Evolutionary conservation across 2,329 filamentous ascomycete genomes (phyloP), one percentile per base, ranked within the genome.

Genomic region (Cryphonectria carpinicola): DNA sequence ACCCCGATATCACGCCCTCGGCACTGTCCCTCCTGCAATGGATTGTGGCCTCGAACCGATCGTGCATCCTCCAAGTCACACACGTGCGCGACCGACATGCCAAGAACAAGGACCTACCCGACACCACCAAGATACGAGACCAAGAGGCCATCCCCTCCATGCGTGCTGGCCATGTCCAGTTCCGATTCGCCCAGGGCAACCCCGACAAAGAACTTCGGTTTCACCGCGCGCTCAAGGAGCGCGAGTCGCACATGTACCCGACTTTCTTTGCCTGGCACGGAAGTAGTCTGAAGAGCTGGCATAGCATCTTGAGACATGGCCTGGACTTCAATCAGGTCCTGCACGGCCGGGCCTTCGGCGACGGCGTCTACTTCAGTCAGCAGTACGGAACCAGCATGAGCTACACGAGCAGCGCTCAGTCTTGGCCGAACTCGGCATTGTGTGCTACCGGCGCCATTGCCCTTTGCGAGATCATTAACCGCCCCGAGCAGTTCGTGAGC

Each of bases 1-100:
- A 82, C 73, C 83, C 87, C 32, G 81, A 85, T 25, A 84, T 97
- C 13, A 87, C 90, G 0, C 87, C 88, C 2, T 87, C 92, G 8
- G 88, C 90, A 0, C 80, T 93, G 3, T 87, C 89, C 28, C 80
- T 97, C 0, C 82, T 98, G 28, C 87, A 93, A 66, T 98, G 95
- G 95, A 93, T 97, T 72, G 88, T 98, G 70, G 93, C 94, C 0
- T 97, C 94, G 0, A 97, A 97, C 76, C 86, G 93, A 62, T 95
- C 95, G 0, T 95, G 91, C 75, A 96, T 98, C 72, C 85, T 95
- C 62, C 90, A 95, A 74, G 90, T 96, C 22, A 72, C 43, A 25
- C 52, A 43, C 2, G 71, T 72, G 28, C 17, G 52, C 19, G 71
- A 72, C 22, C 35, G 10, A 10, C 25, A 65, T 22, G 52, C n/a